Percentiles rank a stretch among this genome's conserved stretches.
Evolutionary conservation across 305 asterid species (phyloP).

Genomic region (Solanum chacoense): DNA sequence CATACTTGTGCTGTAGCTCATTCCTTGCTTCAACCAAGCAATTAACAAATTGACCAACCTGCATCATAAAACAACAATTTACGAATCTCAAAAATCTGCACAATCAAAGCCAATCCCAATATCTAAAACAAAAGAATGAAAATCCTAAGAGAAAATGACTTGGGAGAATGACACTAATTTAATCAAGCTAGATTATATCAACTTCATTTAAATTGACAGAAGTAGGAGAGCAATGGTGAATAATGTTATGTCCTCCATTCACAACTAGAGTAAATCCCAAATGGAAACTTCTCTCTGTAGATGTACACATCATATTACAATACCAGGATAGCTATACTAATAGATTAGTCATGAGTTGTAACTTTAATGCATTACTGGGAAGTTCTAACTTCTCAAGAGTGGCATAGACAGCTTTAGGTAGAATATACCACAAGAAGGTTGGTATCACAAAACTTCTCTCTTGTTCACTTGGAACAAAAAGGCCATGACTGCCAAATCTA

Average conservation of each 20-base stretch:
- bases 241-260: neutral
- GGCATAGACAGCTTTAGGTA: neutral
- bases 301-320: neutral
- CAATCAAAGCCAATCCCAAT: neutral
- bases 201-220: neutral
- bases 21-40: conserved; percentile 69
- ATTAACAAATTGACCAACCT: conserved; percentile 70
- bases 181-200: neutral
- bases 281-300: neutral
- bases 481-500: neutral
- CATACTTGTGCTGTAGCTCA: conserved; percentile 72
- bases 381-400: neutral
- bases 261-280: neutral
- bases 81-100: neutral
- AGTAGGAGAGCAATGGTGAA: neutral
- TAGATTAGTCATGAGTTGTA: neutral
- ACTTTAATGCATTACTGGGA: neutral
- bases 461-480: neutral
- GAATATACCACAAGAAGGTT: neutral
- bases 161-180: neutral
- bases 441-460: neutral
- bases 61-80: conserved; percentile 16
- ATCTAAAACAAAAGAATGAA: neutral
- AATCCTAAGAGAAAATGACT: neutral
- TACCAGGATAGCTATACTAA: neutral